Base-by-base conservation (phyloP, 768 basidiomycete species). In the Leucosporidium yakuticum region DNA sequence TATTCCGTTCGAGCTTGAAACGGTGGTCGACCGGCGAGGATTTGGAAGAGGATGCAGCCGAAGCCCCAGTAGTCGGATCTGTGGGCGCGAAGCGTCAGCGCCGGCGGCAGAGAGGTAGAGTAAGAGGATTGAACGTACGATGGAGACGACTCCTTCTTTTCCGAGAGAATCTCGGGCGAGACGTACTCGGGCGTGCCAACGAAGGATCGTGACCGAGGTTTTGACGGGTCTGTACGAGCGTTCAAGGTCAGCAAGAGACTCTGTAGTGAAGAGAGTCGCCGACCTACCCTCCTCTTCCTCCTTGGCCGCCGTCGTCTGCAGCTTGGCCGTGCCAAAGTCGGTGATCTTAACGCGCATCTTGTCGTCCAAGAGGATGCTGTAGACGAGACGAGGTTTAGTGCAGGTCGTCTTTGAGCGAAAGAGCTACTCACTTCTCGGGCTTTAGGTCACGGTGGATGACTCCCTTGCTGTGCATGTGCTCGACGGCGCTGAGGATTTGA, bases 21-120 rank as follows among this genome's bases (percentile, higher is more conserved):
- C 2, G 93, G 90, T 73, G 94, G 94, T 51, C 85, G 85, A 49
- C 94, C 95, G 19, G 88, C 85, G 61, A 97, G 86, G 83, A 97
- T 88, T 78, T 97, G 94, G 79, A 86, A 98, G 27, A 98, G 79
- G 54, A 97, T 87, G 79, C 95, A 97, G 2, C 93, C 96, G 31
- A 96, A 83, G 7, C 93, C 90, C 95, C 95, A 99, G 15, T 92
- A 83, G 78, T 98, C 96, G 50, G 94, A 90, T 69, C 92, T 94
- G 66, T 7, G 54, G 51, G 64, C 49, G 65, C 23, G 39, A 21
- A 20, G 27, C 21, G 23, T 19, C 21, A 31, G 49, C 57, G 20
- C 20, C 15, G 56, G 20, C n/a, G 23, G 21, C 34, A 39, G 55
- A 47, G 32, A 27, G 25, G 21, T 9, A 39, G 47, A 47, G 27